Evolutionary conservation across 768 basidiomycete species (phyloP).

Genomic region (Dioszegia aurantiaca): DNA sequence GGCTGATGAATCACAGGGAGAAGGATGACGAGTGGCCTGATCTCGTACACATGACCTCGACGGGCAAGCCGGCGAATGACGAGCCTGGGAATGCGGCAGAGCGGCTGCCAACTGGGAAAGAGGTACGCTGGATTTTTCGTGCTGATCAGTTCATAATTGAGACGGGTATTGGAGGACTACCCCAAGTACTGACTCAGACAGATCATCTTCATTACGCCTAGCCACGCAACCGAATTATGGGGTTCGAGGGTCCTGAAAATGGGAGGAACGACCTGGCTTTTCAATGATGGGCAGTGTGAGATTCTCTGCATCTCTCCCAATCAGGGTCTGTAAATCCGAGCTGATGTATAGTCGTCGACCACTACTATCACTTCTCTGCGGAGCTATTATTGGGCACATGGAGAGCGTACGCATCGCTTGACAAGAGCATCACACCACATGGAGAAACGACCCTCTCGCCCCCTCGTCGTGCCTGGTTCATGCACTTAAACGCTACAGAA

Average conservation of each 20-base stretch:
- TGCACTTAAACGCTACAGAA: slow-evolving; percentile 52
- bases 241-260: slow-evolving; percentile 65
- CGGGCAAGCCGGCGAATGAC: slow-evolving; percentile 61
- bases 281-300: slow-evolving; percentile 57
- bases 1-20: slow-evolving; percentile 24
- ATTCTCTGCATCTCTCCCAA: slow-evolving; percentile 4
- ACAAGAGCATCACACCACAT: slow-evolving; percentile 40
- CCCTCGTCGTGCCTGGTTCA: slow-evolving; percentile 69
- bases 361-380: slow-evolving; percentile 84
- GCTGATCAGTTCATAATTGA: too few relatives aligned
- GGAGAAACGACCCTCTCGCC: slow-evolving; percentile 56
- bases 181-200: too few relatives aligned
- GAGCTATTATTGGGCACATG: slow-evolving; percentile 75
- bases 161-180: too few relatives aligned
- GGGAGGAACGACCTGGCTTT: slow-evolving; percentile 63
- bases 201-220: slow-evolving; percentile 58
- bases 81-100: slow-evolving; percentile 65
- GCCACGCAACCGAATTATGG: slow-evolving; percentile 66
- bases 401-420: slow-evolving; percentile 58
- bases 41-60: slow-evolving; percentile 63
- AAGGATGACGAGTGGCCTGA: slow-evolving; percentile 39
- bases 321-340: not conserved
- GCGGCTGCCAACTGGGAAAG: slow-evolving; percentile 64
- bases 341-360: slow-evolving; percentile 59
- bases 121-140: slow-evolving; percentile 56